Base-by-base conservation (phyloP, 2,329 filamentous ascomycete genomes). In the Sclerotinia spermophila region DNA sequence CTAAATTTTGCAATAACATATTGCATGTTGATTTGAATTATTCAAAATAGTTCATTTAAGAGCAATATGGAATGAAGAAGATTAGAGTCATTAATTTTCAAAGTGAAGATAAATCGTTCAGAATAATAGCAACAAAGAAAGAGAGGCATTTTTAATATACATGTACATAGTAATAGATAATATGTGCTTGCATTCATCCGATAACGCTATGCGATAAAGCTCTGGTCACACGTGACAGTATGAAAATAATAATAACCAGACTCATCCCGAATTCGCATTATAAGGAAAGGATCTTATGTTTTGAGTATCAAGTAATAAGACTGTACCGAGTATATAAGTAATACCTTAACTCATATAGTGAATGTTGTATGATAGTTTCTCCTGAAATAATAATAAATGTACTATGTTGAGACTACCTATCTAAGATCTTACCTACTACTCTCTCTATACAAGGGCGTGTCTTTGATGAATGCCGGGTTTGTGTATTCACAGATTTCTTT, bases 1-100 rank as follows among this genome's bases (percentile, higher is more conserved):
- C 76, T 74, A 75, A 53, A 73, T 76, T 76, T 68, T 75, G 78
- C 69, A 78, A 73, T 71, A 75, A 76, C 78, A 79, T 79, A 65
- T 74, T 77, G 75, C 76, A 79, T 79, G 65, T 77, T 79, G 76
- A 73, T 51, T 61, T 60, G n/a, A 67, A 69, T 70, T 64, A 72
- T 51, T 48, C 67, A 45, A 62, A 69, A 70, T 71, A 13, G 56
- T 72, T 58, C 53, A 74, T 73, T 27, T 27, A 33, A 38, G 6
- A 45, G 40, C 15, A 61, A 17, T 30, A 48, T 64, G 56, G 30
- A 62, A 30, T 30, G 45, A 45, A 67, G 38, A 58, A 27, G 21
- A 35, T 40, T 33, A 13, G 10, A 40, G 35, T 17, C 10, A 59
- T 30, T 19, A 5, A 8, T 44, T 59, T 69, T 55, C 33, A 21